Base-by-base conservation (phyloP, 2,329 filamentous ascomycete genomes). In the Ophiostoma sp. region DNA sequence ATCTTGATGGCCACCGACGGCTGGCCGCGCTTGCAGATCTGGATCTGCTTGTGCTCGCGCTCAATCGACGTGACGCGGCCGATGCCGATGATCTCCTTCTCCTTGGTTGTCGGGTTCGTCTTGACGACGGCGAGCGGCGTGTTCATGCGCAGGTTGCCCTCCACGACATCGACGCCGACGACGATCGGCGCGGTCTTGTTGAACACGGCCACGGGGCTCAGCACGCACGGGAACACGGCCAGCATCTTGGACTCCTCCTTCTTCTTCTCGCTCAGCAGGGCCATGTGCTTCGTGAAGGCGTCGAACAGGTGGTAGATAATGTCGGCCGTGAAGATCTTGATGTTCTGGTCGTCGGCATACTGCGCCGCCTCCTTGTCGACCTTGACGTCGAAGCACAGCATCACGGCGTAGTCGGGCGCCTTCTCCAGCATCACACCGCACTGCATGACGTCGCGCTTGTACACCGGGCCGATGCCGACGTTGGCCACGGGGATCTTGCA, bases 301-400 rank as follows among this genome's bases (percentile, higher is more conserved):
- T 99, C 96, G 78, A 99, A 99, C 69, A 99, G 83, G 79, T 99
- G 95, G 80, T 99, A 99, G 76, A 99, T 99, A 75, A 99, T 99
- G 79, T 99, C 94, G 2, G 96, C 95, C 3, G 92, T 96, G 82
- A 99, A 99, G 75, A 99, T 91, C 83, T 96, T 98, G 81, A 99
- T 91, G 66, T 93, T 93, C 71, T 96, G 88, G 69, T 98, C 93
- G 18, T 97, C 92, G 11, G 95, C 95, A 75, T 98, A 96, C 9
- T 86, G 84, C 73, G 90, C 88, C 0, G 95, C 95, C 77, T 99
- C 95, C 79, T 97, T 98, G 81, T 99, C 95, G 16, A 99, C 92
- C 82, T 97, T 98, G 80, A 99, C 95, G 78, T 99, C 96, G 84
- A 99, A 99, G 79, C 95, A 98, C 66, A 99, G 88, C 95, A 99